These are phyloP conservation scores for Quercus mongolica DNA, from an alignment of 306 rosid genomes.

Conservation along the genomic window DNA sequence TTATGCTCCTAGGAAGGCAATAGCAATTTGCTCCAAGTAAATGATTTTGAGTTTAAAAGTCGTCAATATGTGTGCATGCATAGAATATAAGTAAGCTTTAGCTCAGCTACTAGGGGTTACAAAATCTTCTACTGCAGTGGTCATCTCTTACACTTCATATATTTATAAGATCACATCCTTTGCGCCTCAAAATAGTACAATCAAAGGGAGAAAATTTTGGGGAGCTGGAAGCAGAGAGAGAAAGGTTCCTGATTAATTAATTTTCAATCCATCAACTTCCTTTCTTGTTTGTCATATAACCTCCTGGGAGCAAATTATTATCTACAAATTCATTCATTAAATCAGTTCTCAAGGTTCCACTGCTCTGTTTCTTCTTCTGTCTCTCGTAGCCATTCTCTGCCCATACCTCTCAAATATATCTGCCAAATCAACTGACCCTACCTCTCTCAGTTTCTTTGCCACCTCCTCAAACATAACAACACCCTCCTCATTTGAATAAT, in stretches of 20 bases:
- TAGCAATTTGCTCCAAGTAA: conserved; percentile 10
- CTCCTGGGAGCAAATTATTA: too few relatives aligned
- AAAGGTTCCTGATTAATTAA: too few relatives aligned
- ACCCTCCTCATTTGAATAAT: conserved; percentile 80
- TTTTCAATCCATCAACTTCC: too few relatives aligned
- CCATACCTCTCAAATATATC: conserved; percentile 84
- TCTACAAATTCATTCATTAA: too few relatives aligned
- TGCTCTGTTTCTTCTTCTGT: conserved; percentile 52
- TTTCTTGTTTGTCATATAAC: too few relatives aligned
- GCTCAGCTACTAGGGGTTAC: neutral
- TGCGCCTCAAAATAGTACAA: too few relatives aligned
- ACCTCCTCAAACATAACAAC: conserved; percentile 71
- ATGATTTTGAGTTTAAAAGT: neutral
- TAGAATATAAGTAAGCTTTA: conserved; percentile 10
- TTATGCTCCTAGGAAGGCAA: conserved; percentile 68
- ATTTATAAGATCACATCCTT: neutral
- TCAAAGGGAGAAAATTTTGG: too few relatives aligned
- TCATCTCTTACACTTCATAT: neutral
- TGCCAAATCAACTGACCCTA: conserved; percentile 81
- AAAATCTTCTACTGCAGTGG: neutral
- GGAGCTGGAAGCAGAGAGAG: too few relatives aligned
- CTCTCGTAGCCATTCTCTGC: conserved; percentile 81
- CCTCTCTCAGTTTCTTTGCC: conserved; percentile 74
- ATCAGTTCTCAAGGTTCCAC: neutral
- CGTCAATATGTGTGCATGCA: neutral